These are phyloP conservation scores for Apiotrichum brassicae DNA, from an alignment of 1,284 basidiomycete genomes.

Conservation along the genomic window DNA sequence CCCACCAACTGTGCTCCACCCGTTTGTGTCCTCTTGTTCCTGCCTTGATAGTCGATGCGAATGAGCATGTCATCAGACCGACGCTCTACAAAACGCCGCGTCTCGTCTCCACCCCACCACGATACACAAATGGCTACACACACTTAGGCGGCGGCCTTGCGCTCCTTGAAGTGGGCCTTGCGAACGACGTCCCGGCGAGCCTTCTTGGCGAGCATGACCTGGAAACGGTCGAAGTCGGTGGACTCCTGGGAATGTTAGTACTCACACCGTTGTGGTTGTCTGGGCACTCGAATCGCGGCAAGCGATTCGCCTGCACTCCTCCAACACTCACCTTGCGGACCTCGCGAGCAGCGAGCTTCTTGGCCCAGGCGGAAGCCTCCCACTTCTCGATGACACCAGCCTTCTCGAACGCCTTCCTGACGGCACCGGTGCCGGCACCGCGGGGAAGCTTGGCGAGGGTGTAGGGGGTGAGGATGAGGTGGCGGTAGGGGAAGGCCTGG, in stretches of 20 bases:
- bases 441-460: conserved; percentile 80
- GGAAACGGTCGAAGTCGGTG: conserved; percentile 85
- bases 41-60: conserved; percentile 6
- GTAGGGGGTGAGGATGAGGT: conserved; percentile 86
- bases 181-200: conserved; percentile 49
- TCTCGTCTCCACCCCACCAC: conserved; percentile 7
- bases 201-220: conserved; percentile 54
- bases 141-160: conserved; percentile 46
- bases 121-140: conserved; percentile 1
- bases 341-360: conserved; percentile 74
- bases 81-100: conserved; percentile 15
- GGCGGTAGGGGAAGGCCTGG: conserved; percentile 84
- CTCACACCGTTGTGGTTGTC: too few relatives aligned
- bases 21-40: not conserved
- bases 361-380: conserved; percentile 75
- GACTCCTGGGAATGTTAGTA: conserved; percentile 46
- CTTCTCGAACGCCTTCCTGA: conserved; percentile 82
- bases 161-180: conserved; percentile 50
- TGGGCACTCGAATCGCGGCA: too few relatives aligned
- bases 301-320: not conserved
- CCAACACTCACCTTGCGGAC: conserved; percentile 55
- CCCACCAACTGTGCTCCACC: not conserved
- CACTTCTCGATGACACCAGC: conserved; percentile 56
- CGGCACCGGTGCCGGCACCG: conserved; percentile 69
- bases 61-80: conserved; percentile 20